Evolutionary conservation across 2,329 filamentous ascomycete genomes (phyloP).

Genomic region (Microsporum audouinii): DNA sequence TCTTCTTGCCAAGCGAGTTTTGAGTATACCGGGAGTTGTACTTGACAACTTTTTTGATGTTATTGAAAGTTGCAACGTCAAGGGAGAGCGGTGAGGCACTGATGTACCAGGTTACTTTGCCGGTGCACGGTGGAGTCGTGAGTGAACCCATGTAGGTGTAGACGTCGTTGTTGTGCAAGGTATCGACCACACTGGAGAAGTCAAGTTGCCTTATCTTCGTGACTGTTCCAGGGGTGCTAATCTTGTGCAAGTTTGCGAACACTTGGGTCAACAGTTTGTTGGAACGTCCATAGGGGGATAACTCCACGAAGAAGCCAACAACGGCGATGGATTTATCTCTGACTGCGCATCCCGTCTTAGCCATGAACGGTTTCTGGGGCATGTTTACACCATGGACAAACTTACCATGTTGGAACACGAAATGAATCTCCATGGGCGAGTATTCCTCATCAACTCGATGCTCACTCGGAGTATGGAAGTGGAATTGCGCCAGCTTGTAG

Average conservation of each 20-base stretch:
- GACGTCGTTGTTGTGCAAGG: not conserved
- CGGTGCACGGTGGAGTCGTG: constrained; percentile 53
- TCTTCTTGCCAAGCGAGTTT: not conserved
- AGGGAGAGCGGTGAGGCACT: constrained; percentile 38
- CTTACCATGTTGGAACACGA: constrained; percentile 40
- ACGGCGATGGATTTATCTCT: not conserved
- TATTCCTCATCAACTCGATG: constrained; percentile 42
- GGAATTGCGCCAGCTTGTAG: constrained; percentile 44
- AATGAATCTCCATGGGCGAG: constrained; percentile 46
- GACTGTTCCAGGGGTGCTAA: not conserved
- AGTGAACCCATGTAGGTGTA: constrained; percentile 45
- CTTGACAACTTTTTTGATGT: constrained; percentile 39
- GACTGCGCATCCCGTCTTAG: not conserved
- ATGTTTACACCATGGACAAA: not conserved
- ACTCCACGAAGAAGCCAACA: not conserved
- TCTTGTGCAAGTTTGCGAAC: not conserved
- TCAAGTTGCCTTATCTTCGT: not conserved
- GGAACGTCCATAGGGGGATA: not conserved
- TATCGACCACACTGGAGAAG: not conserved
- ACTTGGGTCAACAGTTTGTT: not conserved
- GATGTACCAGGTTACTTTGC: constrained; percentile 45
- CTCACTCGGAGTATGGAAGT: constrained; percentile 51
- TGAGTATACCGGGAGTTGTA: constrained; percentile 14
- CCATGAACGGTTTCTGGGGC: not conserved
- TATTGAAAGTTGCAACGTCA: constrained; percentile 38